Conservation (phyloP, 345 rosid species). For the Litchi chinensis region DNA sequence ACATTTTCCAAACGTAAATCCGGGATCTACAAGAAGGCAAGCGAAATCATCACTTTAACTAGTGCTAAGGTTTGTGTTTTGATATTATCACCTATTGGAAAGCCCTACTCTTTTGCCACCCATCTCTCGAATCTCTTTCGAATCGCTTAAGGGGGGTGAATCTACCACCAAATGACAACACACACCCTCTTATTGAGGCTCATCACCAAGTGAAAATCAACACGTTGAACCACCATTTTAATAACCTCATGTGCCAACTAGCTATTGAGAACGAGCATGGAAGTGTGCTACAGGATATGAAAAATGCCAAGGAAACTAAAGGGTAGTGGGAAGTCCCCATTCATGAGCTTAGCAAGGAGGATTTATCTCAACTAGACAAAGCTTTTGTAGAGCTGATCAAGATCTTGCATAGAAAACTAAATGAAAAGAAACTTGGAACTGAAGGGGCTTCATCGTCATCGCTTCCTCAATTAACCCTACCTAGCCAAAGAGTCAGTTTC, state of each 20-base stretch:
- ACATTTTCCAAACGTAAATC: constrained; percentile 43
- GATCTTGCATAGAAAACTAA: background rate
- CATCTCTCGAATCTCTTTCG: constrained; percentile 27
- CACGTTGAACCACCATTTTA: constrained; percentile 10
- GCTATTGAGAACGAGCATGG: constrained; percentile 19
- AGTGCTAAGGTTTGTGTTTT: constrained; percentile 28
- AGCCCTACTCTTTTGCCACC: constrained; percentile 36
- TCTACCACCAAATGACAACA: background rate
- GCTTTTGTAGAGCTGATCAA: background rate
- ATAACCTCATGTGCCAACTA: background rate
- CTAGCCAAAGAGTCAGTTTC: no score
- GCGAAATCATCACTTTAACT: constrained; percentile 34
- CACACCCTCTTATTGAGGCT: constrained; percentile 31
- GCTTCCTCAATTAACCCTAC: no score
- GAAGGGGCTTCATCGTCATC: no score
- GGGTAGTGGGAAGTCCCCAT: constrained; percentile 28
- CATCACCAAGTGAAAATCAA: constrained; percentile 21
- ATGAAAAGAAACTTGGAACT: background rate
- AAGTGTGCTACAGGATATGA: background rate
- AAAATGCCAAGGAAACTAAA: background rate
- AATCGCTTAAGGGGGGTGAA: constrained; percentile 17
- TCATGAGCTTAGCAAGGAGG: constrained; percentile 11
- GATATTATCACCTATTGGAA: constrained; percentile 37
- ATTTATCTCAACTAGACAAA: background rate
- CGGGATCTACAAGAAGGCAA: constrained; percentile 42